Percentiles rank a stretch among this genome's conserved stretches.
phyloP scores from a whole-genome alignment of 495 filamentous ascomycete genomes.

The Trichoderma erinaceum region DNA sequence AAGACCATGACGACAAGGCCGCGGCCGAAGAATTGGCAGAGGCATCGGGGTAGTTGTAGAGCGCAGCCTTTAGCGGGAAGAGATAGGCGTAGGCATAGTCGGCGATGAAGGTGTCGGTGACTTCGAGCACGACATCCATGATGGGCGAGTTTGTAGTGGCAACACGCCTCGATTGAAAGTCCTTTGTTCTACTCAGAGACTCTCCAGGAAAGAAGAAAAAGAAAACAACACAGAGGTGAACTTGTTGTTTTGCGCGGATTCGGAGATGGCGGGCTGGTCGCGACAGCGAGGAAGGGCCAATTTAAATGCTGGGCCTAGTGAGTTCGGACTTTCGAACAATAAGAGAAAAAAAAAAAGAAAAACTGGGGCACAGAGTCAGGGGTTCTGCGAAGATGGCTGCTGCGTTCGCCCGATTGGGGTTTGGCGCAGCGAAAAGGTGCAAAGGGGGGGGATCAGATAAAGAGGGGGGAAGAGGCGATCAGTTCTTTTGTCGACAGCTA shows the following conservation, averaged over 20 bases:
- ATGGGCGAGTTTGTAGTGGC: constrained; percentile 19
- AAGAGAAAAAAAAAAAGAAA: constrained; percentile 4
- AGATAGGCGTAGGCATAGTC: constrained; percentile 72
- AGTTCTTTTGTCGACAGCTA: not conserved
- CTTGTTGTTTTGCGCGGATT: not conserved
- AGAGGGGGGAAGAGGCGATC: not conserved
- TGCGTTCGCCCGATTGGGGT: not conserved
- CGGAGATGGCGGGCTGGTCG: constrained; percentile 1
- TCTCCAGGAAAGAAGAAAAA: not conserved
- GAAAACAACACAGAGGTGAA: not conserved
- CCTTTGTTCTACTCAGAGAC: not conserved
- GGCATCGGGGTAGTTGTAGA: constrained; percentile 36
- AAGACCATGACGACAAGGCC: constrained; percentile 46
- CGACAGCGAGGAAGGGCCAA: not conserved
- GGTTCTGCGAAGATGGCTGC: not conserved
- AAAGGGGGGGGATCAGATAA: constrained; percentile 6
- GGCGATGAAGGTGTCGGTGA: constrained; percentile 76
- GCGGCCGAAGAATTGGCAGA: constrained; percentile 36
- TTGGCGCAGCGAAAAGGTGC: not conserved
- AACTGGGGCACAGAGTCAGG: not conserved
- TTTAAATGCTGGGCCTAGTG: constrained; percentile 9
- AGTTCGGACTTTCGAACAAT: not conserved
- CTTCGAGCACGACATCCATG: constrained; percentile 90
- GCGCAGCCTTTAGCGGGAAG: constrained; percentile 55
- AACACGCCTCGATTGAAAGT: not conserved